Conservation (phyloP, 208 protist genomes). For the Crithidia brevicula region DNA sequence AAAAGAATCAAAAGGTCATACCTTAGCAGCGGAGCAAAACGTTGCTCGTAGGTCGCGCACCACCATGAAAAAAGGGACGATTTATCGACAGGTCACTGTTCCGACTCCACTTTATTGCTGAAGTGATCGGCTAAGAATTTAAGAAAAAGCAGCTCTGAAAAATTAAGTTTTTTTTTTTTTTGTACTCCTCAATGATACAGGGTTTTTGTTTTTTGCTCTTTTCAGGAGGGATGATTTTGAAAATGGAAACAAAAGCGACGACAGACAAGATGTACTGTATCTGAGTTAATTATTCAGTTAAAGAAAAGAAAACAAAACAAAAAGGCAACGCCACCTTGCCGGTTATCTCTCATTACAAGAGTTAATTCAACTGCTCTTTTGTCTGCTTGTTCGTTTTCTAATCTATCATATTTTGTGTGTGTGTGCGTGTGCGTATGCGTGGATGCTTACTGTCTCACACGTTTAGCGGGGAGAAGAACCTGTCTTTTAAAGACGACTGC, state of each 20-base stretch:
- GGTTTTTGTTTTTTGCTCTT: conserved; percentile 10
- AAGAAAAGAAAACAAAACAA: conserved; percentile 1
- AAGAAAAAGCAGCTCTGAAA: no score
- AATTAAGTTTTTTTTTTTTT: conserved; percentile 3
- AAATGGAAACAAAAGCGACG: conserved; percentile 8
- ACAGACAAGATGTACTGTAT: conserved; percentile 21
- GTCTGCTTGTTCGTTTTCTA: background rate
- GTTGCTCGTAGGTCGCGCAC: conserved; percentile 7
- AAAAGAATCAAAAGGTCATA: background rate
- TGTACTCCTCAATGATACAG: background rate
- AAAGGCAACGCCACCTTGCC: background rate
- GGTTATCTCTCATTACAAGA: background rate
- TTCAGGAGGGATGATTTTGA: no score
- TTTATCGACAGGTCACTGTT: conserved; percentile 5
- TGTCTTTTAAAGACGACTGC: no score
- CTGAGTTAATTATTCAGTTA: conserved; percentile 21
- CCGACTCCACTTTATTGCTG: conserved; percentile 11
- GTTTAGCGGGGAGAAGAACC: no score
- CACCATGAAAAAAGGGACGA: background rate
- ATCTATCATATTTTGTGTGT: background rate
- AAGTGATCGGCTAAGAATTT: conserved; percentile 8
- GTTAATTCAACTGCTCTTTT: background rate
- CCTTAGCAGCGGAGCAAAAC: conserved; percentile 14
- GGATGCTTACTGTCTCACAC: no score
- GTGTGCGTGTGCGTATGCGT: no score